Percentiles rank a stretch among this genome's conserved stretches.
phyloP scores from a whole-genome alignment of 352 stramenopile genomes.

The Phytopythium vexans region DNA sequence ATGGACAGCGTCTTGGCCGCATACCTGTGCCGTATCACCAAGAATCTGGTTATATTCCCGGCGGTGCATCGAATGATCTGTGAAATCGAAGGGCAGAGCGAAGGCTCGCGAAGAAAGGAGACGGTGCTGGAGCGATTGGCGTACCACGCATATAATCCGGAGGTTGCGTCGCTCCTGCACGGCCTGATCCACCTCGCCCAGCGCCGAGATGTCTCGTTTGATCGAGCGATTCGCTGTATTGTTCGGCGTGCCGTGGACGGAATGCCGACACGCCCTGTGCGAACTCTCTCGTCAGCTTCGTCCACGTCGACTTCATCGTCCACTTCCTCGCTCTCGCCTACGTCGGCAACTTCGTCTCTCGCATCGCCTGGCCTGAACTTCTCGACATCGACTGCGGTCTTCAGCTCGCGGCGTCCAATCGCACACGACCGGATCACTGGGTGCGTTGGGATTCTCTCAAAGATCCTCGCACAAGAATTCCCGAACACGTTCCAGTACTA shows the following conservation, averaged over 20 bases:
- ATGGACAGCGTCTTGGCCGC: slow-evolving; percentile 54
- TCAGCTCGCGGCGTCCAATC: slow-evolving; percentile 35
- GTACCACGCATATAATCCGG: slow-evolving; percentile 53
- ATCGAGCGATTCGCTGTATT: slow-evolving; percentile 50
- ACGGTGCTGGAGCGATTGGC: slow-evolving; percentile 47
- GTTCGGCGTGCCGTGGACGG: slow-evolving; percentile 48
- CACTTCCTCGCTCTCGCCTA: slow-evolving; percentile 31
- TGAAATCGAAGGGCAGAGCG: slow-evolving; percentile 25
- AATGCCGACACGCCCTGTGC: slow-evolving; percentile 19
- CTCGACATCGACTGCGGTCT: slow-evolving; percentile 24
- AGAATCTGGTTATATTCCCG: slow-evolving; percentile 65
- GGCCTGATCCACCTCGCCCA: slow-evolving; percentile 66
- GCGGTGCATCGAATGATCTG: slow-evolving; percentile 57
- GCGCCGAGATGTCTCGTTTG: slow-evolving; percentile 33
- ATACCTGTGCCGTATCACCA: slow-evolving; percentile 72
- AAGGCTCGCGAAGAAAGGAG: slow-evolving; percentile 11
- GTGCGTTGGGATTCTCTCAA: slow-evolving; percentile 64
- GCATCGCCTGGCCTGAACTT: slow-evolving; percentile 20
- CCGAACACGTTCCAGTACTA: slow-evolving; percentile 79
- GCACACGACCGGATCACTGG: slow-evolving; percentile 53
- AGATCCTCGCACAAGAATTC: slow-evolving; percentile 64
- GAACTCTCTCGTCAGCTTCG: slow-evolving; percentile 31
- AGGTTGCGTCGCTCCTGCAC: slow-evolving; percentile 59
- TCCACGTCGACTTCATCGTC: slow-evolving; percentile 43
- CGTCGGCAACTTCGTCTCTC: slow-evolving; percentile 19